These are phyloP conservation scores for Calocybe cyanea DNA, from an alignment of 768 basidiomycete species.

Conservation along the genomic window DNA sequence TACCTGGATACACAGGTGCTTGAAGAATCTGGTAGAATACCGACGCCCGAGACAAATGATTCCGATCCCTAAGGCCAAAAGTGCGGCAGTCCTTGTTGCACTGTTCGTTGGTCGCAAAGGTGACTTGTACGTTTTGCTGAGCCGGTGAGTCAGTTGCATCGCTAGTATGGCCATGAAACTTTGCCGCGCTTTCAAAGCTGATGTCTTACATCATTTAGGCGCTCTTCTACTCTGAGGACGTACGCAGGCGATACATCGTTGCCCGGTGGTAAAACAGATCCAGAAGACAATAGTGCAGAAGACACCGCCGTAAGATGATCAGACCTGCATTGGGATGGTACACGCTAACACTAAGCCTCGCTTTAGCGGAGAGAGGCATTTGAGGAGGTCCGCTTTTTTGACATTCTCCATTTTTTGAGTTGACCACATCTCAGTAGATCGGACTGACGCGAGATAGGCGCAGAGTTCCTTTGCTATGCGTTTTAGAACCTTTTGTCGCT, in stretches of 20 bases:
- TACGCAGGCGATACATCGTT: conserved; percentile 89
- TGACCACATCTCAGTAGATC: conserved; percentile 44
- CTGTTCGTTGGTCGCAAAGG: conserved; percentile 82
- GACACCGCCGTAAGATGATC: conserved; percentile 77
- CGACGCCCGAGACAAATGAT: conserved; percentile 35
- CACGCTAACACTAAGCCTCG: not conserved
- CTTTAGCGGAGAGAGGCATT: conserved; percentile 79
- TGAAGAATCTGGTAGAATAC: conserved; percentile 52
- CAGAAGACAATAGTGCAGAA: conserved; percentile 62
- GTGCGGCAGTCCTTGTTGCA: conserved; percentile 79
- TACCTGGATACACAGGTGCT: conserved; percentile 37
- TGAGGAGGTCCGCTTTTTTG: conserved; percentile 82
- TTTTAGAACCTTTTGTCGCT: conserved; percentile 76
- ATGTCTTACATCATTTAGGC: conserved; percentile 35
- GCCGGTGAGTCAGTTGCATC: no score
- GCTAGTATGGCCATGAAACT: no score
- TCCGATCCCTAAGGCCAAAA: conserved; percentile 50
- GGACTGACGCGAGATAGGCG: conserved; percentile 71
- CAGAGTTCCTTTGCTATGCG: conserved; percentile 72
- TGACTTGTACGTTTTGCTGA: conserved; percentile 83
- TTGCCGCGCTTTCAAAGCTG: no score
- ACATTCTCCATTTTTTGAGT: not conserved
- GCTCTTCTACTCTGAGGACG: conserved; percentile 65
- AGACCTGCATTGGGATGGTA: not conserved
- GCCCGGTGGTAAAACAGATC: conserved; percentile 81